Percentiles rank a stretch among this genome's conserved stretches.
These are phyloP conservation scores for Clonostachys sp. DNA, from an alignment of 2,329 filamentous ascomycete species.

Conservation along the genomic window DNA sequence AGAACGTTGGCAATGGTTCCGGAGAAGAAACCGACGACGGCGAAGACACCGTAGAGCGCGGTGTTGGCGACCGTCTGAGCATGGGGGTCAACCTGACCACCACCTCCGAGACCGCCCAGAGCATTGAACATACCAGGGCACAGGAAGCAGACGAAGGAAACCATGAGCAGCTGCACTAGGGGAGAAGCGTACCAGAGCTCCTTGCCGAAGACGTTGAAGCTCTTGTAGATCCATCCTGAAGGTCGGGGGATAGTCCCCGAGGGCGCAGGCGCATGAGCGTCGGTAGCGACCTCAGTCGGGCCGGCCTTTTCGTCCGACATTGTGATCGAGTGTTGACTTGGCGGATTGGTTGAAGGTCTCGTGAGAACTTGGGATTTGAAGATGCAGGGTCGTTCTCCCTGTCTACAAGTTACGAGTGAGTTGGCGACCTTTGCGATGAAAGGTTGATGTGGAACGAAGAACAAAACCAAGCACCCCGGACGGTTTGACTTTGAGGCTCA, in stretches of 20 bases:
- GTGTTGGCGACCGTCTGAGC: constrained; percentile 61
- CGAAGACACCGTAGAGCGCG: constrained; percentile 67
- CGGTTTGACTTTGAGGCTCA: too few species aligned
- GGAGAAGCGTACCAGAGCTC: constrained; percentile 71
- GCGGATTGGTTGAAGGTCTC: not conserved
- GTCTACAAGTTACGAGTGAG: too few species aligned
- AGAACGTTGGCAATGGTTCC: constrained; percentile 75
- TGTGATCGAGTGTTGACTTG: not conserved
- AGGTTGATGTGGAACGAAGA: too few species aligned
- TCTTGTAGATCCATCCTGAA: constrained; percentile 7
- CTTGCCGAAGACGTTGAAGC: constrained; percentile 45
- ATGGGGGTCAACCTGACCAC: constrained; percentile 41
- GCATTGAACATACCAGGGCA: constrained; percentile 70
- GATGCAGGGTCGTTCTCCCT: not conserved
- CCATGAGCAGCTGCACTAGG: constrained; percentile 65
- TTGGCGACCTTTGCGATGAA: too few species aligned
- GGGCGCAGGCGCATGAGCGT: not conserved
- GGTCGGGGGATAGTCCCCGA: constrained; percentile 3
- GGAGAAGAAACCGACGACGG: constrained; percentile 63
- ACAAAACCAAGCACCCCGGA: too few species aligned
- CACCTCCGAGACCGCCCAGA: constrained; percentile 56
- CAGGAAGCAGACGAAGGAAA: constrained; percentile 51
- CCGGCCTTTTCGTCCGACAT: constrained; percentile 19
- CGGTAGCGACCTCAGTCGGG: constrained; percentile 5
- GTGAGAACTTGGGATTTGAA: not conserved